Evolutionary conservation across 805 yeast genomes (phyloP), one percentile per base, ranked within the genome.

Genomic region (Metschnikowia henanensis): DNA sequence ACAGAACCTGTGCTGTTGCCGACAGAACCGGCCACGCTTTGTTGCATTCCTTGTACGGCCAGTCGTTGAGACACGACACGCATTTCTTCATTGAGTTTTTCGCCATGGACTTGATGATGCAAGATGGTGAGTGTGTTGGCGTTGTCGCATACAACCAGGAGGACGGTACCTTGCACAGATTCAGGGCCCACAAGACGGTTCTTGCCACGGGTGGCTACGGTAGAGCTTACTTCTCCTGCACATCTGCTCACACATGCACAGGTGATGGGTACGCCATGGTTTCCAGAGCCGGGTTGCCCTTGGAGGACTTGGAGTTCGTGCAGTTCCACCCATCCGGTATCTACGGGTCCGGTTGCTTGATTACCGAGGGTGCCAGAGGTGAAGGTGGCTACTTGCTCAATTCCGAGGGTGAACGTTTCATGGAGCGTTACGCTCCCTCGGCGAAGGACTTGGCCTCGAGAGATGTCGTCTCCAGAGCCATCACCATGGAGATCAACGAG

Each of bases 301-400:
- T 92, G 63, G 96, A 92, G 75, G 99, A 92, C 73, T 76, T 92
- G 72, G 99, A 92, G 75, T 92, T 92, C 65, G 91, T 92, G 51
- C 99, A 92, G 75, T 92, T 92, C 89, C 99, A 92, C 72, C 99
- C 99, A 44, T 90, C 98, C 20, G 99, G 99, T 80, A 94, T 92
- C 71, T 92, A 92, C 70, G 99, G 99, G 48, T 89, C 98, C 31
- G 99, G 99, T 54, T 94, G 98, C 78, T 76, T 92, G 76, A 94
- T 94, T 68, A 94, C 99, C 45, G 99, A 94, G 75, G 99, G 99
- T 76, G 96, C 97, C 56, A 87, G 99, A 79, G 99, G 99, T 80
- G 99, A 94, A 78, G 99, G 99, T 82, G 99, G 99, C 53, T 94
- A 81, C 80, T 77, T 92, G 68, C 79, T 92, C 53, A 92, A 92